These are phyloP conservation scores for Sanchytrium tribonematis DNA, from an alignment of 371 early-diverging fungal genomes.

Conservation along the genomic window DNA sequence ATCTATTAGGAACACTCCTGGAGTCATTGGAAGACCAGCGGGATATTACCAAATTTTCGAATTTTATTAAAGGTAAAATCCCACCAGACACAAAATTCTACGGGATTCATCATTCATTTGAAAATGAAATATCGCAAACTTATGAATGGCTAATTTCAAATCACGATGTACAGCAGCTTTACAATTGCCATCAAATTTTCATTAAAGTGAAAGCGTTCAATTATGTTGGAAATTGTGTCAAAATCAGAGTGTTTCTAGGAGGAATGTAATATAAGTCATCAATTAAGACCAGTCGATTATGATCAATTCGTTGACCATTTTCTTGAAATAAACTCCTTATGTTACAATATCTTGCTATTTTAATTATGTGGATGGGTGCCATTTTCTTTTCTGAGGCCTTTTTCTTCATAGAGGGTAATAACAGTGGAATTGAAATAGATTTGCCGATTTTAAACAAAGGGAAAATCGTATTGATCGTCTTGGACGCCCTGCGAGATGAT, in stretches of 20 bases:
- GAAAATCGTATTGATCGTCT: slow-evolving; percentile 33
- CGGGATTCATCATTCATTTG: background rate
- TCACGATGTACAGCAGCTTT: background rate
- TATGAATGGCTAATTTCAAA: background rate
- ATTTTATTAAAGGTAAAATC: background rate
- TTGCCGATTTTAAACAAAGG: background rate
- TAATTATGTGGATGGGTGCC: background rate
- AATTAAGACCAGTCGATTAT: too few species aligned
- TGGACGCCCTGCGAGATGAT: slow-evolving; percentile 49
- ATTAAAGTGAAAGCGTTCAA: background rate
- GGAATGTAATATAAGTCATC: background rate
- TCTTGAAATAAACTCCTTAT: slow-evolving; percentile 1
- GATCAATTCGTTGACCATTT: background rate
- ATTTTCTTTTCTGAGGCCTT: background rate
- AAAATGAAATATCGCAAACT: background rate
- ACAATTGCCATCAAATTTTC: background rate
- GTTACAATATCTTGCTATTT: background rate
- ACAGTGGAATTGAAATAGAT: background rate
- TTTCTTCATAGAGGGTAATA: background rate
- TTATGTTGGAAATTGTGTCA: background rate
- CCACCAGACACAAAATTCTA: background rate
- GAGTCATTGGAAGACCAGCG: background rate
- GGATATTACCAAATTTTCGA: background rate
- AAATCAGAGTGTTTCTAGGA: background rate
- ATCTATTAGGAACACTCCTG: background rate